Percentiles rank a stretch among this genome's conserved stretches.
phyloP scores from a whole-genome alignment of 164 flowering plant genomes.

The Magnolia officinalis region DNA sequence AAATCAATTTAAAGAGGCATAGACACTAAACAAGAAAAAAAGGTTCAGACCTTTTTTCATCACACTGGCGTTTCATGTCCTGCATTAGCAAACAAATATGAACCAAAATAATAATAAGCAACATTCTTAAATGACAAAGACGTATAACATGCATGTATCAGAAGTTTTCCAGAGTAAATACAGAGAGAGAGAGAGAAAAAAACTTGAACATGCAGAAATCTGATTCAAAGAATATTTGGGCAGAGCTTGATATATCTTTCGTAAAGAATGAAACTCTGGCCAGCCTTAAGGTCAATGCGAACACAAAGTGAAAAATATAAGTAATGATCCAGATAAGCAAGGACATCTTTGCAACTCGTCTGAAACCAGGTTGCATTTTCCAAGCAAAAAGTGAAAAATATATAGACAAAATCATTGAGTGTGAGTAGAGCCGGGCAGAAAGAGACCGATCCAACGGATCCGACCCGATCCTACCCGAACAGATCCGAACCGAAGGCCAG shows the following conservation, averaged over 20 bases:
- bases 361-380: too few relatives aligned
- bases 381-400: too few relatives aligned
- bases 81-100: slow-evolving; percentile 30
- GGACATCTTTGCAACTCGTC: too few relatives aligned
- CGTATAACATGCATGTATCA: not conserved
- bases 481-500: too few relatives aligned
- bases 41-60: slow-evolving; percentile 68
- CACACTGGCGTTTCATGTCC: slow-evolving; percentile 94
- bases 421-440: not conserved
- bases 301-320: not conserved
- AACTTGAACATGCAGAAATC: not conserved
- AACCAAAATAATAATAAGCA: not conserved
- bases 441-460: too few relatives aligned
- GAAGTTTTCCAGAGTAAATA: not conserved
- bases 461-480: too few relatives aligned
- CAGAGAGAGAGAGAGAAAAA: not conserved
- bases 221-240: not conserved
- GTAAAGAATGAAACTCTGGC: not conserved
- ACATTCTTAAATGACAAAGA: not conserved
- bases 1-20: slow-evolving; percentile 6
- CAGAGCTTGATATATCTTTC: not conserved
- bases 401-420: too few relatives aligned
- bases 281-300: not conserved
- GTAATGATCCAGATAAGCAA: not conserved
- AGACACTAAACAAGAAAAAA: slow-evolving; percentile 11